phyloP scores from a whole-genome alignment of 352 stramenopile species.

The Thalassiosira allenii region DNA sequence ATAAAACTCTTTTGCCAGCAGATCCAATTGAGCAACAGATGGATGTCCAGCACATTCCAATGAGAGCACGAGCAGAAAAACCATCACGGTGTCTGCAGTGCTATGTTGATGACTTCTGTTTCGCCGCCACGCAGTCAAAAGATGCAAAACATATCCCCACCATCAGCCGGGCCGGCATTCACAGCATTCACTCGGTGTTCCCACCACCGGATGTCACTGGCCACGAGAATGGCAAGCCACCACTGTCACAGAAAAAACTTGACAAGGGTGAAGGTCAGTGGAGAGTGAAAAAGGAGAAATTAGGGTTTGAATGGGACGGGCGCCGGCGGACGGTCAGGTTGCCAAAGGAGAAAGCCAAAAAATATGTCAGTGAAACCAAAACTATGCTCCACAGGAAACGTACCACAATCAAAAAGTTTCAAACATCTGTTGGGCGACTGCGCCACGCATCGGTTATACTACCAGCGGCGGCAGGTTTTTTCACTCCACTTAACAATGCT shows the following conservation, averaged over 20 bases:
- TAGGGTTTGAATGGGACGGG: slow-evolving; percentile 30
- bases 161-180: slow-evolving; percentile 4
- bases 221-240: neutral
- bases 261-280: slow-evolving; percentile 11
- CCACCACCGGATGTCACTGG: too few species aligned
- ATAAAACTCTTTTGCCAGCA: neutral
- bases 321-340: slow-evolving; percentile 16
- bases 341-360: neutral
- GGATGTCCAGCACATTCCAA: neutral
- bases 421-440: too few species aligned
- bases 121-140: too few species aligned
- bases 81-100: too few species aligned
- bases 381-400: too few species aligned
- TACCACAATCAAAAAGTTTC: too few species aligned
- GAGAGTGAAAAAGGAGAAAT: slow-evolving; percentile 13
- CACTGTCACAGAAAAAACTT: slow-evolving; percentile 33
- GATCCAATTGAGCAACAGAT: neutral
- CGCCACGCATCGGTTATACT: too few species aligned
- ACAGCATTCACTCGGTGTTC: slow-evolving; percentile 47
- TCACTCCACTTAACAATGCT: too few species aligned
- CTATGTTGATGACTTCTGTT: too few species aligned
- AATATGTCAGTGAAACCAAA: too few species aligned
- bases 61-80: neutral
- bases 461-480: too few species aligned
- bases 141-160: too few species aligned